Percentiles rank a stretch among this genome's conserved stretches.
Evolutionary conservation across 768 basidiomycete genomes (phyloP).

Genomic region (Panellus pusillus): DNA sequence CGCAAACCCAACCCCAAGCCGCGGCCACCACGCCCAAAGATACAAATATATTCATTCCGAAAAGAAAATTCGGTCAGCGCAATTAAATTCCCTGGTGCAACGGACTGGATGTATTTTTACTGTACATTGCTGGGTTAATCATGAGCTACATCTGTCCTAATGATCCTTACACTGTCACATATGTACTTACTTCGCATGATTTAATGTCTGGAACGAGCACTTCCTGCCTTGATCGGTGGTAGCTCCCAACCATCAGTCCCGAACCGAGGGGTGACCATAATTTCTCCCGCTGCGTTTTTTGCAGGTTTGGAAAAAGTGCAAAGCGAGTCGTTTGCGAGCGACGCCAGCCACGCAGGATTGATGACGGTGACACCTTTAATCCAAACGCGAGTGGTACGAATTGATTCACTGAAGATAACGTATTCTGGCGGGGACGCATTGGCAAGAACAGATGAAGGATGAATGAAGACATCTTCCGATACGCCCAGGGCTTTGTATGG

Average conservation of each 20-base stretch:
- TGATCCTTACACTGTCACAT: slow-evolving; percentile 4
- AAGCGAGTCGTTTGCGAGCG: slow-evolving; percentile 72
- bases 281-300: slow-evolving; percentile 62
- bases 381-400: slow-evolving; percentile 72
- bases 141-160: background rate
- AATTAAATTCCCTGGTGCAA: background rate
- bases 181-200: slow-evolving; percentile 8
- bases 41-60: slow-evolving; percentile 61
- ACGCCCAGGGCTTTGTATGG: slow-evolving; percentile 82
- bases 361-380: slow-evolving; percentile 85
- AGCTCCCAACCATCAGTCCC: slow-evolving; percentile 87
- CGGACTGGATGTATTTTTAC: background rate
- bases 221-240: slow-evolving; percentile 60
- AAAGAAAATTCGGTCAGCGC: slow-evolving; percentile 33
- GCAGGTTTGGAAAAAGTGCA: slow-evolving; percentile 89
- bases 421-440: slow-evolving; percentile 78
- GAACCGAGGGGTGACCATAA: slow-evolving; percentile 82
- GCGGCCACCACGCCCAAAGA: slow-evolving; percentile 38
- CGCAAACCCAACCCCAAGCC: slow-evolving; percentile 14
- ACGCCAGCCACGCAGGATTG: slow-evolving; percentile 85
- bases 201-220: slow-evolving; percentile 13
- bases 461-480: slow-evolving; percentile 86
- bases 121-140: slow-evolving; percentile 7
- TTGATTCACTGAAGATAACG: slow-evolving; percentile 79
- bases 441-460: slow-evolving; percentile 83